Evolutionary conservation across 257 asterid species (phyloP).

Genomic region (Gardenia jasminoides): DNA sequence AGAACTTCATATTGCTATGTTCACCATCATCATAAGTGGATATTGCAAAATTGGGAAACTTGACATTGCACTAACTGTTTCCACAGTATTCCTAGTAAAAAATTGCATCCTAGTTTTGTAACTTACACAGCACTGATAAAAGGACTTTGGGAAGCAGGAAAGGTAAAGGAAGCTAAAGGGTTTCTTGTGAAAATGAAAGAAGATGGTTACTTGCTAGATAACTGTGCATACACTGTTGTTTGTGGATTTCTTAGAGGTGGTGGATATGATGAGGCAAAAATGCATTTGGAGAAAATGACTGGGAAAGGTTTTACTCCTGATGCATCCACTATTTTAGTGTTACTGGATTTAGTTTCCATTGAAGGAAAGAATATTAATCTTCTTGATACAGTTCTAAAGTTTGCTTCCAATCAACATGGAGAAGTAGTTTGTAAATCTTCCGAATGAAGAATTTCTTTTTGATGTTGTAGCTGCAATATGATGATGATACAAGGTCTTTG

Average conservation of each 20-base stretch:
- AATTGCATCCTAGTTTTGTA: background rate
- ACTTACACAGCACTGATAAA: background rate
- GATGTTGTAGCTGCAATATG: constrained; percentile 24
- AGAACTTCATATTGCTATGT: background rate
- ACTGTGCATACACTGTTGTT: background rate
- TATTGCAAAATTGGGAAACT: constrained; percentile 9
- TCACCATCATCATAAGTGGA: constrained; percentile 12
- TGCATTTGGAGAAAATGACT: background rate
- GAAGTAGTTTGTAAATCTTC: no score
- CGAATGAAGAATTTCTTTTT: constrained; percentile 2
- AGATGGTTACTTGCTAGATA: background rate
- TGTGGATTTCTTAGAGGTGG: background rate
- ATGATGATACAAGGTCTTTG: constrained; percentile 29
- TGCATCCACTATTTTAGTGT: background rate
- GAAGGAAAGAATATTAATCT: background rate
- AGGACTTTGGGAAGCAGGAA: background rate
- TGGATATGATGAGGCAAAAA: background rate
- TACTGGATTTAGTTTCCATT: background rate
- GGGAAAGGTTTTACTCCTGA: background rate
- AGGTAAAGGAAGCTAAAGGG: background rate
- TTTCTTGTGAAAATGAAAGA: background rate
- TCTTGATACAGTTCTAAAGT: background rate
- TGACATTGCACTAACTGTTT: background rate
- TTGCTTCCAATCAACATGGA: no score
- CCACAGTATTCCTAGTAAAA: background rate